Conservation (phyloP, 352 stramenopile species). For the Globisporangium apiculatum region DNA sequence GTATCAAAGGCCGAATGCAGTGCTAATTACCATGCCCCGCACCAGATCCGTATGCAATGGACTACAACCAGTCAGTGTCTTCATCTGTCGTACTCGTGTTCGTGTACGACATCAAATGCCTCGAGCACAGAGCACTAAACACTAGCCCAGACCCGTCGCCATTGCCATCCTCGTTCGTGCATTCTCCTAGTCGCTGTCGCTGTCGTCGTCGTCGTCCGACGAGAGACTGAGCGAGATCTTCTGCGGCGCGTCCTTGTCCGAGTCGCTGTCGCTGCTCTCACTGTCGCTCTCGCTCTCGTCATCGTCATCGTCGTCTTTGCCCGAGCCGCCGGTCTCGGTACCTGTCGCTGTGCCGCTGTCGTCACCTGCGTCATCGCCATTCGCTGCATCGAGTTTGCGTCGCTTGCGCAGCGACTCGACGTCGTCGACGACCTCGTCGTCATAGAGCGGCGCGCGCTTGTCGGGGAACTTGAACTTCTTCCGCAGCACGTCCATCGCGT, state of each 20-base stretch:
- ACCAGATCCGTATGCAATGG: too few relatives aligned
- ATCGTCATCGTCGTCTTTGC: slow-evolving; percentile 10
- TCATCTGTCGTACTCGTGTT: too few relatives aligned
- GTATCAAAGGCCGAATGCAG: too few relatives aligned
- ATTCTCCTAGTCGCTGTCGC: slow-evolving; percentile 25
- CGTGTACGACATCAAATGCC: too few relatives aligned
- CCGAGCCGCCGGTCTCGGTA: slow-evolving; percentile 21
- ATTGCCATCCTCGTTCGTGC: too few relatives aligned
- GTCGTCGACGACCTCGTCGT: slow-evolving; percentile 71
- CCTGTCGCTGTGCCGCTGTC: slow-evolving; percentile 22
- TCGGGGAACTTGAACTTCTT: slow-evolving; percentile 78
- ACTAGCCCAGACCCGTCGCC: too few relatives aligned
- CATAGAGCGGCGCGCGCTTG: slow-evolving; percentile 58
- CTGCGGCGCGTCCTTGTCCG: slow-evolving; percentile 40
- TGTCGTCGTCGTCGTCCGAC: slow-evolving; percentile 43
- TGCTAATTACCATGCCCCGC: too few relatives aligned
- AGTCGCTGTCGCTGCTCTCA: slow-evolving; percentile 52
- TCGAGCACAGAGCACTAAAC: too few relatives aligned
- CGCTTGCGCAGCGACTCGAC: slow-evolving; percentile 62
- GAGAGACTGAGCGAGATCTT: slow-evolving; percentile 73
- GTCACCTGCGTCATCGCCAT: slow-evolving; percentile 11
- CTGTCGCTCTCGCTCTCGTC: slow-evolving; percentile 32
- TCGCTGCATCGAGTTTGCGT: slow-evolving; percentile 38
- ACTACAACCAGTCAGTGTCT: too few relatives aligned
- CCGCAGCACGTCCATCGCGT: slow-evolving; percentile 69